Percentiles rank a stretch among this genome's conserved stretches.
phyloP scores from a whole-genome alignment of 805 yeast genomes.

The Candida takata region DNA sequence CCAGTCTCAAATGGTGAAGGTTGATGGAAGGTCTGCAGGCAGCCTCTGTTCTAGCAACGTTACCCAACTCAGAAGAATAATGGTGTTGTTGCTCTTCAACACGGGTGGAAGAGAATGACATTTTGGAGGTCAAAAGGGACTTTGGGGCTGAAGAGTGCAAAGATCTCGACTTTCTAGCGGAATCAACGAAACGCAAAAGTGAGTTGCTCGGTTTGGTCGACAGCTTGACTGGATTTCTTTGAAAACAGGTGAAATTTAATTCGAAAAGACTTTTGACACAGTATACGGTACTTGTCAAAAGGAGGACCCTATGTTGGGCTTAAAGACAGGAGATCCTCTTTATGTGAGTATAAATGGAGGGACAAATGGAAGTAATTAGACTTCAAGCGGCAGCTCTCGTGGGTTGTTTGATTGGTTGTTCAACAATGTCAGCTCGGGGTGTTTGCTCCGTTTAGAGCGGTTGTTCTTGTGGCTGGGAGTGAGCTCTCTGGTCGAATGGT shows the following conservation, averaged over 20 bases:
- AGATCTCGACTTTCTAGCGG: slow-evolving; percentile 18
- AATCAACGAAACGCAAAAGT: slow-evolving; percentile 21
- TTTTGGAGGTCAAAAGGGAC: slow-evolving; percentile 5
- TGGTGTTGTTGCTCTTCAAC: slow-evolving; percentile 4
- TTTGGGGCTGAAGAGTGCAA: not conserved
- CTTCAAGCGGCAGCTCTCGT: slow-evolving; percentile 51
- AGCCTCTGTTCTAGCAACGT: slow-evolving; percentile 1
- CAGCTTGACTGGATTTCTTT: slow-evolving; percentile 11
- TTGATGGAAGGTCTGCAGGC: slow-evolving; percentile 4
- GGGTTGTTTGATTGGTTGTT: not conserved
- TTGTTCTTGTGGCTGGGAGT: not conserved
- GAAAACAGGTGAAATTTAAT: not conserved
- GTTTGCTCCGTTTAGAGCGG: not conserved
- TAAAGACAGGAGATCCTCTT: too few relatives aligned
- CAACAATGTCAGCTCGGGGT: not conserved
- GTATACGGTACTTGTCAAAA: not conserved
- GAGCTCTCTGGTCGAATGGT: slow-evolving; percentile 1
- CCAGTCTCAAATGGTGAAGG: slow-evolving; percentile 6
- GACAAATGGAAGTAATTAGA: slow-evolving; percentile 1
- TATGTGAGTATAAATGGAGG: too few relatives aligned
- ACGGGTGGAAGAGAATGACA: slow-evolving; percentile 15
- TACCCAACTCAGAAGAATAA: not conserved
- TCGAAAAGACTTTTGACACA: not conserved
- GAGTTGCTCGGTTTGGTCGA: slow-evolving; percentile 12
- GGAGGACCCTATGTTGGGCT: not conserved